Percentiles rank a stretch among this genome's conserved stretches.
phyloP scores from a whole-genome alignment of 2,329 filamentous ascomycete genomes.

The Fusarium sp. region DNA sequence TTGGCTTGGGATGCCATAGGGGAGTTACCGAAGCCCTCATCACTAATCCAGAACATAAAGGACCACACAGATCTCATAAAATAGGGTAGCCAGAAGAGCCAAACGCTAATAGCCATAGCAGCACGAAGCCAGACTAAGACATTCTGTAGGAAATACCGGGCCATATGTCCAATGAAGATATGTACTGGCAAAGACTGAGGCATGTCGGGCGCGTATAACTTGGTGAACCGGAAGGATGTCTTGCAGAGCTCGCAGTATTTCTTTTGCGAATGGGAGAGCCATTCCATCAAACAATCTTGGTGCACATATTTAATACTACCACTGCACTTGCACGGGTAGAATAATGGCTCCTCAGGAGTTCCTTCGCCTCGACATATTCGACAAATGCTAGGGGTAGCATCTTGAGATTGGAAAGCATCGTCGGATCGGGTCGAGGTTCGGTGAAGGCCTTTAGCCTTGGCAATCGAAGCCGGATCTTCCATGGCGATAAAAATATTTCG shows the following conservation, averaged over 20 bases:
- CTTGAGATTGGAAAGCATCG: constrained; percentile 48
- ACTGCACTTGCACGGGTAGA: constrained; percentile 98
- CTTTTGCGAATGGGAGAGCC: constrained; percentile 98
- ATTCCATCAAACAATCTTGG: constrained; percentile 98
- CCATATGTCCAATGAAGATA: constrained; percentile 84
- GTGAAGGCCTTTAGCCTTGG: constrained; percentile 45
- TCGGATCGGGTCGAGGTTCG: constrained; percentile 47
- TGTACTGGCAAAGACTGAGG: constrained; percentile 83
- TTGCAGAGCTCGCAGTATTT: constrained; percentile 99
- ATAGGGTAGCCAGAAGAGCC: constrained; percentile 90
- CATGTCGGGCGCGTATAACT: constrained; percentile 96
- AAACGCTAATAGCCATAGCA: constrained; percentile 83
- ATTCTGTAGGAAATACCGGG: constrained; percentile 78
- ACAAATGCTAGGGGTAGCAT: constrained; percentile 78
- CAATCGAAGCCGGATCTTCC: constrained; percentile 45
- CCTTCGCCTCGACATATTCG: constrained; percentile 95
- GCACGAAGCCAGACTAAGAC: constrained; percentile 83
- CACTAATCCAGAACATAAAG: constrained; percentile 93
- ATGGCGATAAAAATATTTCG: constrained; percentile 34
- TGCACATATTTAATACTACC: constrained; percentile 99
- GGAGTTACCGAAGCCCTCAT: constrained; percentile 71
- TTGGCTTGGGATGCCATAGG: constrained; percentile 48
- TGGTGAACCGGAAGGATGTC: constrained; percentile 97
- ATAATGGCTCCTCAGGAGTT: constrained; percentile 84
- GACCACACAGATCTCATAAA: constrained; percentile 94